A percentile compares a stretch with the other conserved stretches of the same genome.
Conservation (phyloP, 129 eudicot species). For the Artemisia argyi region DNA sequence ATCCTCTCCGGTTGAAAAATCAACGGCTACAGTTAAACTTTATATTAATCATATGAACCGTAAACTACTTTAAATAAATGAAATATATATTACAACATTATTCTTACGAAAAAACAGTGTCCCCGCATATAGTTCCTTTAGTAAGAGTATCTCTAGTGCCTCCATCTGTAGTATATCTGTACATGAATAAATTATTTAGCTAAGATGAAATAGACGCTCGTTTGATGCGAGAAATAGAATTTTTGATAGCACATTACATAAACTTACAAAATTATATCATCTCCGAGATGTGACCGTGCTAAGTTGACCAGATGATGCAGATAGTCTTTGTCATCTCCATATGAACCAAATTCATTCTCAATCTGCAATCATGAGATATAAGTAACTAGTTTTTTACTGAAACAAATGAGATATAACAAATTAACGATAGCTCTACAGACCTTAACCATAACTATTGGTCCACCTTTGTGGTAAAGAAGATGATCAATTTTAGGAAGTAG, state of each 20-base stretch:
- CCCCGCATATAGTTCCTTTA: slow-evolving; percentile 81
- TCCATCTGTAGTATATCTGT: slow-evolving; percentile 95
- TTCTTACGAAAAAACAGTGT: slow-evolving; percentile 66
- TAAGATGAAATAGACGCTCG: background rate
- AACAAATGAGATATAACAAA: background rate
- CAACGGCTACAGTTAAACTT: slow-evolving; percentile 61
- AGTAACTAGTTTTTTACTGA: background rate
- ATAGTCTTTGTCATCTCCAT: slow-evolving; percentile 79
- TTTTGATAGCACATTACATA: background rate
- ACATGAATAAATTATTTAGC: background rate
- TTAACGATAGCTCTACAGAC: slow-evolving; percentile 41
- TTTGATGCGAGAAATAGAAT: background rate
- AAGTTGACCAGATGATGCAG: slow-evolving; percentile 72
- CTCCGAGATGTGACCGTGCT: slow-evolving; percentile 87
- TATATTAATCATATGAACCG: slow-evolving; percentile 2
- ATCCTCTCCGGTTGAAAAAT: slow-evolving; percentile 83
- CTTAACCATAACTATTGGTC: slow-evolving; percentile 94
- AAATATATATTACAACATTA: background rate
- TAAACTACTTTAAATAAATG: background rate
- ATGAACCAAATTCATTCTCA: slow-evolving; percentile 95
- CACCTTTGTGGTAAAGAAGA: slow-evolving; percentile 87
- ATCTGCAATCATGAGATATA: slow-evolving; percentile 48
- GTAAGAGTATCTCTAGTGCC: slow-evolving; percentile 72
- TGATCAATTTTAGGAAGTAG: slow-evolving; percentile 72
- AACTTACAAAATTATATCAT: slow-evolving; percentile 71